These are phyloP conservation scores for Silene noctiflora DNA, from an alignment of 179 eudicot species.

Conservation along the genomic window DNA sequence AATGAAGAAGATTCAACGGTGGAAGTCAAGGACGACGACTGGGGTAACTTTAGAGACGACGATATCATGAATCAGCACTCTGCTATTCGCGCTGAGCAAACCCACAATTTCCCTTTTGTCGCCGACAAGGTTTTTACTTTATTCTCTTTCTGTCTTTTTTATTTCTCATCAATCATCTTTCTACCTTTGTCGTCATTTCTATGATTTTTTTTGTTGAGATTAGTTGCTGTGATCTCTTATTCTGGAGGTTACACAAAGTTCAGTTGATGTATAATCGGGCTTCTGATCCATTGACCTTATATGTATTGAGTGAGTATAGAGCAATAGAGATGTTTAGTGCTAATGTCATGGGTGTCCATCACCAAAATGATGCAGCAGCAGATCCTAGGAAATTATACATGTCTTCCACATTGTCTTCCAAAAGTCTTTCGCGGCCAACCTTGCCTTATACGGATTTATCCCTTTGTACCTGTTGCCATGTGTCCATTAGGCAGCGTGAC, in stretches of 20 bases:
- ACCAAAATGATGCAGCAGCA: too few species aligned
- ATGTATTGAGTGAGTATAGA: too few species aligned
- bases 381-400: too few species aligned
- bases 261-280: neutral
- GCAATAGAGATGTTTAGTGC: too few species aligned
- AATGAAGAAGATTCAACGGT: neutral
- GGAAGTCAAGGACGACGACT: slow-evolving; percentile 26
- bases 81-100: slow-evolving; percentile 62
- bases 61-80: slow-evolving; percentile 82
- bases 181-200: too few species aligned
- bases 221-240: neutral
- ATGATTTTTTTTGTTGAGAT: neutral
- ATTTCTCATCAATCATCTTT: neutral
- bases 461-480: too few species aligned
- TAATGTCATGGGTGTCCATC: too few species aligned
- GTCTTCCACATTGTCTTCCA: too few species aligned
- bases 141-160: neutral
- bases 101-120: slow-evolving; percentile 58
- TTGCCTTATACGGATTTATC: too few species aligned
- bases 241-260: neutral
- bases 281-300: too few species aligned
- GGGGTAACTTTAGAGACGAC: slow-evolving; percentile 62
- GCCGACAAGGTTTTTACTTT: slow-evolving; percentile 56
- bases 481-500: too few species aligned
- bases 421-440: too few species aligned